phyloP scores from a whole-genome alignment of 257 asterid species.

The Solanum tarapatanum region DNA sequence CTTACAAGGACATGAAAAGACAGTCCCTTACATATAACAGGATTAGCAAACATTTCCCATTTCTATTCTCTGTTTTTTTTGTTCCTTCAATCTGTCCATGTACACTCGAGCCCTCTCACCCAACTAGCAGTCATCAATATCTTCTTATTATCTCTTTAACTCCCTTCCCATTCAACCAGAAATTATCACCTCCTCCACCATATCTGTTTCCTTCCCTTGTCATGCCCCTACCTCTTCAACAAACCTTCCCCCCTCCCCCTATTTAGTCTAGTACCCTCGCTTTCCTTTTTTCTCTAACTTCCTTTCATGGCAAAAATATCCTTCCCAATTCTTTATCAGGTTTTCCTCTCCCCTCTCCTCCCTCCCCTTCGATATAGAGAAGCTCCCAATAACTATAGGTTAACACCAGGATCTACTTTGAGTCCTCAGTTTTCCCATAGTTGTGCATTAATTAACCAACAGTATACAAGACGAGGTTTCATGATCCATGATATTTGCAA shows the following conservation, averaged over 20 bases:
- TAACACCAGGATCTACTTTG: background rate
- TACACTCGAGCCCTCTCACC: background rate
- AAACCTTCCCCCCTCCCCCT: background rate
- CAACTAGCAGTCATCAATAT: background rate
- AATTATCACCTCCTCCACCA: background rate
- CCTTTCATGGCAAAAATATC: background rate
- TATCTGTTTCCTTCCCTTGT: background rate
- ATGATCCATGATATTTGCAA: background rate
- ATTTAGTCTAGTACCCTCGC: background rate
- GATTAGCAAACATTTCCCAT: background rate
- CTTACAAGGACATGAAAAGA: background rate
- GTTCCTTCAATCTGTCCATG: background rate
- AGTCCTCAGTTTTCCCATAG: background rate
- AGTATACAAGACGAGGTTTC: background rate
- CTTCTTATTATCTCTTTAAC: background rate
- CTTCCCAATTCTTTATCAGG: background rate
- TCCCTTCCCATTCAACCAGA: background rate
- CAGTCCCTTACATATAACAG: background rate
- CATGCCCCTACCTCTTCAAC: background rate
- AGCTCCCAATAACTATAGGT: background rate
- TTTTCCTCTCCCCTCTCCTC: background rate
- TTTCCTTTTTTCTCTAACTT: background rate
- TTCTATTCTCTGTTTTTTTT: background rate
- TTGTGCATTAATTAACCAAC: background rate
- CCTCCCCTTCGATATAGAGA: background rate